phyloP scores from a whole-genome alignment of 768 basidiomycete species.

The Lactarius sanguifluus region DNA sequence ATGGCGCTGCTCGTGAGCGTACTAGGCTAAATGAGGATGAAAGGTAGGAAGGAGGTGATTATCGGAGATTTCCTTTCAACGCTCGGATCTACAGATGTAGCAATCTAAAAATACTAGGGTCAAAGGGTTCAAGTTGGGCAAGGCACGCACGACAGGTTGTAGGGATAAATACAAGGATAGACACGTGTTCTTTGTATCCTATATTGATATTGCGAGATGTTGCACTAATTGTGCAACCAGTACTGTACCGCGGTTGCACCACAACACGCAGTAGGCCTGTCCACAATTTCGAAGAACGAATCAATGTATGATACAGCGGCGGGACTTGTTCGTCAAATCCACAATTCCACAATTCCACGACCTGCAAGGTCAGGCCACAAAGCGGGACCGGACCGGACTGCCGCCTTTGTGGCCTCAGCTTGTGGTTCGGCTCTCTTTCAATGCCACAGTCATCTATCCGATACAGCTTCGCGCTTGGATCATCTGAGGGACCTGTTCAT shows the following conservation, averaged over 20 bases:
- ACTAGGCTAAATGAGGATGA: conserved; percentile 23
- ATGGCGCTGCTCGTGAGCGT: conserved; percentile 56
- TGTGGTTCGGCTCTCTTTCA: background rate
- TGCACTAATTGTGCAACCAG: no score
- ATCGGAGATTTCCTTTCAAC: conserved; percentile 3
- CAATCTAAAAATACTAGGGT: background rate
- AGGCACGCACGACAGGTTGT: background rate
- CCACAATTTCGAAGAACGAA: background rate
- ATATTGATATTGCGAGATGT: background rate
- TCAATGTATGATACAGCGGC: background rate
- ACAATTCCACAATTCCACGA: background rate
- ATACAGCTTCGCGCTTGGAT: background rate
- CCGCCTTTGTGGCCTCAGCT: background rate
- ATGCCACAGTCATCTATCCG: background rate
- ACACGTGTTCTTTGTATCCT: background rate
- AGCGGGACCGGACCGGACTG: background rate
- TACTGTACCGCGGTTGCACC: background rate
- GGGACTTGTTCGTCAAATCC: background rate
- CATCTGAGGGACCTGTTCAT: background rate
- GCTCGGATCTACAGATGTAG: background rate
- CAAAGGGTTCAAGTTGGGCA: background rate
- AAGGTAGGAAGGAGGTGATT: background rate
- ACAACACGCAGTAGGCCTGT: background rate
- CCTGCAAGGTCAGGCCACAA: background rate
- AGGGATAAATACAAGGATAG: background rate